These are phyloP conservation scores for Ramalina intermedia DNA, from an alignment of 495 filamentous ascomycete genomes.

Conservation along the genomic window DNA sequence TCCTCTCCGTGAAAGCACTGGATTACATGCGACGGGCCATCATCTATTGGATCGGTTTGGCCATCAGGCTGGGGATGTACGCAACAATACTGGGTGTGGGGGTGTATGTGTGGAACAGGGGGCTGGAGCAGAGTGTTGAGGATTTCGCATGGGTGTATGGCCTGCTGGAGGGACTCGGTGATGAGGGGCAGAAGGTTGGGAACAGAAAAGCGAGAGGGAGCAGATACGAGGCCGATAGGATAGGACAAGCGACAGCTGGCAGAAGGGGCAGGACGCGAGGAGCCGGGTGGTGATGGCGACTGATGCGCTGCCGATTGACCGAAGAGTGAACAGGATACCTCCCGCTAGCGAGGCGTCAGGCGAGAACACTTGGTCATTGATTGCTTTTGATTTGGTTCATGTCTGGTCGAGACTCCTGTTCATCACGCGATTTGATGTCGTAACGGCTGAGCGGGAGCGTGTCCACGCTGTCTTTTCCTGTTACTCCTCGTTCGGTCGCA, in stretches of 20 bases:
- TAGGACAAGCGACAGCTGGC: conserved; percentile 6
- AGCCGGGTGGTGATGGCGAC: conserved; percentile 15
- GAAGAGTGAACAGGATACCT: not conserved
- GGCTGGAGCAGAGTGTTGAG: conserved; percentile 41
- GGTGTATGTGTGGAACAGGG: conserved; percentile 46
- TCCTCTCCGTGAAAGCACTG: conserved; percentile 53
- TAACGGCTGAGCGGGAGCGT: too few species aligned
- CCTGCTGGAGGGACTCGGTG: conserved; percentile 39
- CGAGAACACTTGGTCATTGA: not conserved
- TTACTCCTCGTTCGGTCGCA: too few species aligned
- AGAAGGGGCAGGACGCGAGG: conserved; percentile 18
- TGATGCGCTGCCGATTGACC: not conserved
- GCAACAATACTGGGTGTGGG: conserved; percentile 31
- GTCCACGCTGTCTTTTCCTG: too few species aligned
- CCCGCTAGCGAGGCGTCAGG: not conserved
- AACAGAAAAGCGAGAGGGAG: conserved; percentile 11
- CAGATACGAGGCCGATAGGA: conserved; percentile 12
- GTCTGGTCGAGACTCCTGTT: too few species aligned
- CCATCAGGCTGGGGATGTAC: conserved; percentile 45
- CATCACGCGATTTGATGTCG: too few species aligned
- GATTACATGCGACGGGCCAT: conserved; percentile 50
- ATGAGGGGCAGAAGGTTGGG: conserved; percentile 35
- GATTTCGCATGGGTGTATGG: conserved; percentile 44
- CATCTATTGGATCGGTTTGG: conserved; percentile 57
- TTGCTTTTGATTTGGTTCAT: not conserved